Evolutionary conservation across 2,329 filamentous ascomycete genomes (phyloP).

Genomic region (Herpotrichia juniperi): DNA sequence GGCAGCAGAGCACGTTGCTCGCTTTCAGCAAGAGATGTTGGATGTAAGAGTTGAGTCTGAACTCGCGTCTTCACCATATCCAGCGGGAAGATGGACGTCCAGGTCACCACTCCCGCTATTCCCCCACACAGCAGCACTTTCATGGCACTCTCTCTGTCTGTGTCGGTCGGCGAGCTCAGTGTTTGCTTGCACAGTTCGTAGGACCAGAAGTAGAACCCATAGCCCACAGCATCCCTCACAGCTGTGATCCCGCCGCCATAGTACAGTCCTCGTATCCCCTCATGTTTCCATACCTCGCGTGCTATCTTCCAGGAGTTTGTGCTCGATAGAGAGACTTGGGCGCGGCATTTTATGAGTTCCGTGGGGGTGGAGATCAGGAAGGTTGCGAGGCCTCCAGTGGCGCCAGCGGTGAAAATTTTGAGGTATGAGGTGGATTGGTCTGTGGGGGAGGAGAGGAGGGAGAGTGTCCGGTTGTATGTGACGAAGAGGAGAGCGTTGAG

Average conservation of each 20-base stretch:
- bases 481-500: conserved; percentile 90
- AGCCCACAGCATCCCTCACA: conserved; percentile 85
- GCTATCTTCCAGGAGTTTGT: conserved; percentile 66
- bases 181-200: conserved; percentile 77
- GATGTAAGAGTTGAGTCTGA: conserved; percentile 70
- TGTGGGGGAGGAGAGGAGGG: conserved; percentile 58
- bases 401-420: conserved; percentile 80
- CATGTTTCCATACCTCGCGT: conserved; percentile 63
- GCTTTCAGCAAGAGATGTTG: conserved; percentile 6
- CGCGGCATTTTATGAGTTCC: conserved; percentile 87
- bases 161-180: conserved; percentile 54
- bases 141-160: conserved; percentile 58
- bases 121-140: conserved; percentile 83
- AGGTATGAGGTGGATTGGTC: conserved; percentile 58
- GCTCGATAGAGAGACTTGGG: conserved; percentile 65
- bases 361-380: conserved; percentile 88
- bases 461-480: conserved; percentile 85
- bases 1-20: conserved; percentile 31
- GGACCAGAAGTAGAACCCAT: conserved; percentile 96
- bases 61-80: conserved; percentile 92
- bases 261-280: conserved; percentile 75
- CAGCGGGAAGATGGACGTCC: conserved; percentile 88
- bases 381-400: conserved; percentile 79
- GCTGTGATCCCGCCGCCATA: conserved; percentile 82
- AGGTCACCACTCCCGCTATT: conserved; percentile 84